These are phyloP conservation scores for Salix suchowensis DNA, from an alignment of 345 rosid species.

Conservation along the genomic window DNA sequence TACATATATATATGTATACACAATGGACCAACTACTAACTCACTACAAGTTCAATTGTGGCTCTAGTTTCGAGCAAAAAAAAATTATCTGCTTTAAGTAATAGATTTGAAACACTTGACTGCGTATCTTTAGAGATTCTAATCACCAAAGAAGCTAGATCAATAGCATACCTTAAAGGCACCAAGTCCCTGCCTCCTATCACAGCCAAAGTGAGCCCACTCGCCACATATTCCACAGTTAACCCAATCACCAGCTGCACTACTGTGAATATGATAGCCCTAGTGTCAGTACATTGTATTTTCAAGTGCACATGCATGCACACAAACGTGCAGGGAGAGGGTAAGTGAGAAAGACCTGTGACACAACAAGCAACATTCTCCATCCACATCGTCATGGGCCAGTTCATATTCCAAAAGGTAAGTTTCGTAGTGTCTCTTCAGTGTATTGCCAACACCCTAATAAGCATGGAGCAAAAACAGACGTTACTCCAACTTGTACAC, in stretches of 20 bases:
- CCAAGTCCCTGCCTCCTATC: slow-evolving; percentile 97
- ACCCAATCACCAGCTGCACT: slow-evolving; percentile 99
- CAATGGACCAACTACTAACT: neutral
- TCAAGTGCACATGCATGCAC: no score
- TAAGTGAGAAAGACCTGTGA: slow-evolving; percentile 53
- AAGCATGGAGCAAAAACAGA: neutral
- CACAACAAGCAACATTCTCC: slow-evolving; percentile 98
- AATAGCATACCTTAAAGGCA: slow-evolving; percentile 73
- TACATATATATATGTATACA: no score
- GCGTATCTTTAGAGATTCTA: neutral
- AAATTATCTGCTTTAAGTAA: neutral
- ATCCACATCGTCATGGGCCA: slow-evolving; percentile 97
- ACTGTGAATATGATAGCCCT: slow-evolving; percentile 46
- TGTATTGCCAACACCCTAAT: slow-evolving; percentile 94
- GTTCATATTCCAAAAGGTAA: slow-evolving; percentile 87
- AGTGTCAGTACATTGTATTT: slow-evolving; percentile 15
- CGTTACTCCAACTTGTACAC: neutral
- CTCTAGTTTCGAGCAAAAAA: neutral
- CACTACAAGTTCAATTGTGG: neutral
- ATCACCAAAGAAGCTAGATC: neutral
- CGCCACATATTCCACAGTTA: slow-evolving; percentile 95
- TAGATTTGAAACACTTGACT: neutral
- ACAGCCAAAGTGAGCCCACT: slow-evolving; percentile 99
- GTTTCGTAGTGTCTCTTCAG: slow-evolving; percentile 94
- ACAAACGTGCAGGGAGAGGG: neutral